phyloP scores from a whole-genome alignment of 768 basidiomycete genomes.

The Suillus fuscotomentosus region DNA sequence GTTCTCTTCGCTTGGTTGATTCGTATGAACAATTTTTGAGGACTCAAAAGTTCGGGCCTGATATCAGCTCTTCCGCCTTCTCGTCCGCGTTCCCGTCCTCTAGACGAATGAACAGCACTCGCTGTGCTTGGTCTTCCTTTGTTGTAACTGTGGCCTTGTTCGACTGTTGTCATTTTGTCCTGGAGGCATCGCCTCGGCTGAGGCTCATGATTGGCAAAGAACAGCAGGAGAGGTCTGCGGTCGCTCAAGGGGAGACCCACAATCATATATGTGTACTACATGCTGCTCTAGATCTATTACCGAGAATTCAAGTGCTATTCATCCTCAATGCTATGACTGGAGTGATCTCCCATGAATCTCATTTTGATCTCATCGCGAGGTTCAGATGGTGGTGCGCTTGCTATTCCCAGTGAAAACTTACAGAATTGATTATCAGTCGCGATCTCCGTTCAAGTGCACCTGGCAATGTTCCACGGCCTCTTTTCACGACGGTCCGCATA shows the following conservation, averaged over 20 bases:
- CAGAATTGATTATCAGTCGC: neutral
- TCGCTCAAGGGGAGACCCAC: constrained; percentile 27
- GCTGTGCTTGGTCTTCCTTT: constrained; percentile 32
- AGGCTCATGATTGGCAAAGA: constrained; percentile 59
- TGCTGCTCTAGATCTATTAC: neutral
- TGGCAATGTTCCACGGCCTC: no score
- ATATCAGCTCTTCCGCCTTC: constrained; percentile 78
- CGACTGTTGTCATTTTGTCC: constrained; percentile 43
- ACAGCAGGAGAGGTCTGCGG: constrained; percentile 36
- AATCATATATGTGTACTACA: neutral
- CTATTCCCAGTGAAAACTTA: neutral
- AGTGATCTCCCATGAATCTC: neutral
- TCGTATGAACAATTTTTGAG: constrained; percentile 66
- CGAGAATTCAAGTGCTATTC: neutral
- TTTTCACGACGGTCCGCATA: neutral
- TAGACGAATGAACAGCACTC: constrained; percentile 51
- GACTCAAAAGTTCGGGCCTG: constrained; percentile 94
- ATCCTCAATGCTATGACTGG: neutral
- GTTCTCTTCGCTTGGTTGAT: neutral
- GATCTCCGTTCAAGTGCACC: neutral
- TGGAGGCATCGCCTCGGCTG: constrained; percentile 73
- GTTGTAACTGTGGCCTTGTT: constrained; percentile 34
- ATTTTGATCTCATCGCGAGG: neutral
- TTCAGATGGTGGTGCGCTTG: neutral
- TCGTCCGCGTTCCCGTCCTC: constrained; percentile 95